phyloP scores from a whole-genome alignment of 768 basidiomycete species.

The Lyophyllum decastes region DNA sequence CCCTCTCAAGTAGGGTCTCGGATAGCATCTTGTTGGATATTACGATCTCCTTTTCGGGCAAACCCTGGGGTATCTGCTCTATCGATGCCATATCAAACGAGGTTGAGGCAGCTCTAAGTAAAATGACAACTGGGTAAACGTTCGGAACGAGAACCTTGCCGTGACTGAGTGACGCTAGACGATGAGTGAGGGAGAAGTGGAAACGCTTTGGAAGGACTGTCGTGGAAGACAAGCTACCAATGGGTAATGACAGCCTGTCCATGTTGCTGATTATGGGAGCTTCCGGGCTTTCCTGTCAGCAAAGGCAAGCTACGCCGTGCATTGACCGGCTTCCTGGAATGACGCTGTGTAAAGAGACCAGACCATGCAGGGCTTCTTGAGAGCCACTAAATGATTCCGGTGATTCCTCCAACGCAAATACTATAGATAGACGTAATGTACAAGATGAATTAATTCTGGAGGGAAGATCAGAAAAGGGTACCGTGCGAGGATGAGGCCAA shows the following conservation, averaged over 20 bases:
- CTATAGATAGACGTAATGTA: constrained; percentile 14
- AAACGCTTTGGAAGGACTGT: too few relatives aligned
- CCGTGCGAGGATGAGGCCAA: not conserved
- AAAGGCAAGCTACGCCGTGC: not conserved
- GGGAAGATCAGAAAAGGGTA: not conserved
- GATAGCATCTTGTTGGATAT: too few relatives aligned
- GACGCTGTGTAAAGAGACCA: not conserved
- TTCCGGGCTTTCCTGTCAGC: not conserved
- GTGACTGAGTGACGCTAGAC: too few relatives aligned
- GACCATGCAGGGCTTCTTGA: not conserved
- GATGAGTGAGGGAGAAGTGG: too few relatives aligned
- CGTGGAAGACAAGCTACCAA: not conserved
- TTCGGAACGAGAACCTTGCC: too few relatives aligned
- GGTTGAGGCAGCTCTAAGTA: too few relatives aligned
- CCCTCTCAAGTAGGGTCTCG: too few relatives aligned
- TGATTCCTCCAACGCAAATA: constrained; percentile 1
- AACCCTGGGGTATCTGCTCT: too few relatives aligned
- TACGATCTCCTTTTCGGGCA: too few relatives aligned
- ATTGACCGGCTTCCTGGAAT: not conserved
- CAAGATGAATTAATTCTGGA: constrained; percentile 13
- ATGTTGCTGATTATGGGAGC: not conserved
- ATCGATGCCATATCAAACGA: too few relatives aligned
- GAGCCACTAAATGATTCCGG: not conserved
- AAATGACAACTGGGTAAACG: too few relatives aligned
- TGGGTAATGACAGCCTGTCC: not conserved